phyloP scores from a whole-genome alignment of 2,329 filamentous ascomycete species.

The Cladosporium sp. region DNA sequence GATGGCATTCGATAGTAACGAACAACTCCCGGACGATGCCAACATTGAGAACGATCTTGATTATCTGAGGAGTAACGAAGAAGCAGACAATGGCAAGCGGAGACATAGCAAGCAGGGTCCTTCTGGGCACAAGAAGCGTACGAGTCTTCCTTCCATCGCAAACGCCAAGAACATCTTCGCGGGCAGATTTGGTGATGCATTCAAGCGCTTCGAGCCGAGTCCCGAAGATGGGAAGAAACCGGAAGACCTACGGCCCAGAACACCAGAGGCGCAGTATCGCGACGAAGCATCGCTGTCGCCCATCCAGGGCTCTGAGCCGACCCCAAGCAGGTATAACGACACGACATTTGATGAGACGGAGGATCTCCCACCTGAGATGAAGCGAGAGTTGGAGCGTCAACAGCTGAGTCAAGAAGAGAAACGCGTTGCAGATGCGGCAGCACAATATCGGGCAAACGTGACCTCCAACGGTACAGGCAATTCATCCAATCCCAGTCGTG shows the following conservation, averaged over 20 bases:
- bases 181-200: constrained; percentile 89
- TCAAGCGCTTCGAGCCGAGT: constrained; percentile 76
- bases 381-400: constrained; percentile 82
- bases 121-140: constrained; percentile 65
- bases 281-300: constrained; percentile 56
- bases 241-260: constrained; percentile 5
- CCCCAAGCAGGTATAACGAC: constrained; percentile 53
- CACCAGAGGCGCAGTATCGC: constrained; percentile 8
- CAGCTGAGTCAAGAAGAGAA: constrained; percentile 84
- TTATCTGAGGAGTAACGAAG: constrained; percentile 76
- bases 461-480: constrained; percentile 61
- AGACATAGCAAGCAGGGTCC: constrained; percentile 59
- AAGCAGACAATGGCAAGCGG: constrained; percentile 53
- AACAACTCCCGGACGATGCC: constrained; percentile 56
- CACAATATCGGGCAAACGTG: constrained; percentile 79
- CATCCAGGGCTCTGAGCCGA: constrained; percentile 74
- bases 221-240: constrained; percentile 21
- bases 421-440: constrained; percentile 83
- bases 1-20: constrained; percentile 22
- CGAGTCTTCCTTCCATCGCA: constrained; percentile 66
- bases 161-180: constrained; percentile 74
- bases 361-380: constrained; percentile 80
- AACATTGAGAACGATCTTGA: constrained; percentile 80
- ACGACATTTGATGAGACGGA: constrained; percentile 65
- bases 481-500: constrained; percentile 60